Percentiles rank a stretch among this genome's conserved stretches.
Evolutionary conservation across 805 yeast species (phyloP).

Genomic region (Candida maesae): DNA sequence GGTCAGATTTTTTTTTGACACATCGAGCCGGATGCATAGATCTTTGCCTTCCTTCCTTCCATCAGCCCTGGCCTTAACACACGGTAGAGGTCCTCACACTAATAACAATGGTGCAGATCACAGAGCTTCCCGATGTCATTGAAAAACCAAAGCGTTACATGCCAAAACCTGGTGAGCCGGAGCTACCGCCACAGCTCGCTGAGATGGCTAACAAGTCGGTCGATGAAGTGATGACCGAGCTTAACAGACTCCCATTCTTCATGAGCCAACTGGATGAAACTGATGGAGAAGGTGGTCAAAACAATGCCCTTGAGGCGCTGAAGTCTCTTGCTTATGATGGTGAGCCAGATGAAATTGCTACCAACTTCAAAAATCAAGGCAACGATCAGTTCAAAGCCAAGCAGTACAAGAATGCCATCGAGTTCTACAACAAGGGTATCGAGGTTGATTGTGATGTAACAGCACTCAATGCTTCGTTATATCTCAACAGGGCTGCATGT

Average conservation of each 20-base stretch:
- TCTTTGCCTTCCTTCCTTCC: no score
- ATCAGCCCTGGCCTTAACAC: no score
- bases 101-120: slow-evolving; percentile 16
- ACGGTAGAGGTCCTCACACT: no score
- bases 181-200: slow-evolving; percentile 77
- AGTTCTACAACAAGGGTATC: slow-evolving; percentile 75
- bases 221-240: slow-evolving; percentile 72
- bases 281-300: slow-evolving; percentile 75
- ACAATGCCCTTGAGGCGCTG: slow-evolving; percentile 76
- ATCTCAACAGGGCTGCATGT: slow-evolving; percentile 86
- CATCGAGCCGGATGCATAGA: no score
- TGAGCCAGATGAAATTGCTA: slow-evolving; percentile 87
- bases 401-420: slow-evolving; percentile 72
- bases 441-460: slow-evolving; percentile 60
- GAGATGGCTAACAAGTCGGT: slow-evolving; percentile 57
- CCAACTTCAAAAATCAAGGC: slow-evolving; percentile 88
- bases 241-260: slow-evolving; percentile 86
- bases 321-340: slow-evolving; percentile 93
- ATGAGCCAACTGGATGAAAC: slow-evolving; percentile 83
- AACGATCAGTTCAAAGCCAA: slow-evolving; percentile 77
- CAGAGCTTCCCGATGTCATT: slow-evolving; percentile 15
- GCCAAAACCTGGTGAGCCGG: slow-evolving; percentile 60
- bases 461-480: slow-evolving; percentile 57
- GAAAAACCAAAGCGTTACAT: slow-evolving; percentile 34
- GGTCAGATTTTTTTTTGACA: no score